Evolutionary conservation across 352 stramenopile species (phyloP), one percentile per base, ranked within the genome.

Genomic region (Globisporangium paddicum): DNA sequence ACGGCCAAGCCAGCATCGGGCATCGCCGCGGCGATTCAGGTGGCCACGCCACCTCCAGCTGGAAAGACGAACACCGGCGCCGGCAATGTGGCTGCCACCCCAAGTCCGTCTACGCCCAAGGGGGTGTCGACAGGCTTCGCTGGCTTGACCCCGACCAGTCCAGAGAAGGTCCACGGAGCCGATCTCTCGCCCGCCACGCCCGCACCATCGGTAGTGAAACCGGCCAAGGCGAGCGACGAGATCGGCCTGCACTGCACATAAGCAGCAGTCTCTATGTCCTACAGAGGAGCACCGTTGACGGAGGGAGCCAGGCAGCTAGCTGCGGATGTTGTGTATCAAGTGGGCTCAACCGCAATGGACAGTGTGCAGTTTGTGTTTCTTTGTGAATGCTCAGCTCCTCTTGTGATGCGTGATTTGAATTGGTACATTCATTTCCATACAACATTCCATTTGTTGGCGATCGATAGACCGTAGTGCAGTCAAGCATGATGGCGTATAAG

Each of bases 131-230:
- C 59, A 1, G 59, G 46, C 37, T 65, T 65, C 37, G 37, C 50
- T 18, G 41, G 46, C 5, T 55, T 65, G n/a, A 18, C 37, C n/a
- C 51, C 44, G 21, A 38, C 45, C 34, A 60, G 32, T 19, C 59
- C 59, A 1, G 59, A 65, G 32, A 65, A 65, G 35, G 59, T 65
- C 11, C 59, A 65, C 44, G 59, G 59, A 25, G 59, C 30, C 1
- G 59, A 65, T 28, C 44, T 65, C 25, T n/a, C 34, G n/a, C 2
- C 51, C 19, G 41, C 37, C 34, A 60, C 59, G 2, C 51, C 59
- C 3, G 18, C 59, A 26, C 50, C 58, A 50, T 59, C 49, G 59
- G 38, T 14, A 28, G 51, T 49, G 49, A 65, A 65, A 26, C 42
- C 59, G 23, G 30, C 42, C 4, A 51, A 38, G 28, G 34, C 13